Evolutionary conservation across 441 rosid species (phyloP), one percentile per base, ranked within the genome.

Genomic region (Macaranga tanarius): DNA sequence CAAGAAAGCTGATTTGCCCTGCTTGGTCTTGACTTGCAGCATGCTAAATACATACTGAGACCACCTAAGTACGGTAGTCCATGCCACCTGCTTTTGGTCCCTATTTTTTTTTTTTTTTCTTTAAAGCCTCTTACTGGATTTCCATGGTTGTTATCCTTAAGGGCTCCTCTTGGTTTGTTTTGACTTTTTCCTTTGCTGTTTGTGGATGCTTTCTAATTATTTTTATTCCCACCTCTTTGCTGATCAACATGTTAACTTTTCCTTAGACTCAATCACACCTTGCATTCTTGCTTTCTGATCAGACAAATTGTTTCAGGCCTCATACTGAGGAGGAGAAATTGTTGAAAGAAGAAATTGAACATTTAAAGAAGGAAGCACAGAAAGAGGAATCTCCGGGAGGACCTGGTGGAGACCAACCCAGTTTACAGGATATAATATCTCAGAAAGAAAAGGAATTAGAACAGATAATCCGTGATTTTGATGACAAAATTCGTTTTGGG

Each of bases 401-500:
- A 31, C 64, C 85, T 45, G 76, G 62, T 58, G 84, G 59, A 26
- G 76, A 84, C 63, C 79, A 81, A 23, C 69, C 86, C 50, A 75
- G 71, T 48, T 26, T 84, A 69, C 77, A 69, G 11, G 90, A 84
- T 40, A 75, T 63, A 28, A 77, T 95, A 82, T 64, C 75, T 45
- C 76, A 76, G 60, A 95, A 87, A 81, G 98, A 95, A 72, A 85
- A 75, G 67, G 86, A 89, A 58, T 80, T 95, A 73, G 97, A 88
- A 69, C 70, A 57, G 31, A 80, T 95, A 64, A 84, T 70, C 67
- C 87, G 72, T 71, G 96, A 90, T 78, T 77, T 93, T 79, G 96
- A 95, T 74, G 87, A 87, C 81, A 93, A 91, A 81, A 79, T 88
- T 79, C 87, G 92, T 78, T 88, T 90, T 84, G 88, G 95, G 70